Conservation (phyloP, 495 filamentous ascomycete genomes). For the Neurospora tetrasperma region DNA sequence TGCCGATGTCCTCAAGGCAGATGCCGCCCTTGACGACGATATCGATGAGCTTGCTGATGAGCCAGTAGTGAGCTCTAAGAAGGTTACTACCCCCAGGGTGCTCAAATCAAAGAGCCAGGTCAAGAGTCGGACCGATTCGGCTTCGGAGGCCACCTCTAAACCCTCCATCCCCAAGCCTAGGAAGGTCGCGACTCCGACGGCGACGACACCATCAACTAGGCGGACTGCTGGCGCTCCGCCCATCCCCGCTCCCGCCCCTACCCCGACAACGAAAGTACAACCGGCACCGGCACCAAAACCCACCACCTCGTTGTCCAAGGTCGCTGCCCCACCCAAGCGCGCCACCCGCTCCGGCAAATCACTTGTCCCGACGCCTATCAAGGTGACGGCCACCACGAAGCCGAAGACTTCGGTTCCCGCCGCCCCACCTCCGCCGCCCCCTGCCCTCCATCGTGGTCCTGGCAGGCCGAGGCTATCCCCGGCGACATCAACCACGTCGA, state of each 20-base stretch:
- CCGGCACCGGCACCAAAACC: neutral
- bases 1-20: constrained; percentile 9
- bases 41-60: constrained; percentile 4
- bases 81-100: neutral
- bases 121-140: neutral
- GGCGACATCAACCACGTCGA: neutral
- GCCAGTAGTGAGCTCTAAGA: neutral
- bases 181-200: neutral
- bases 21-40: constrained; percentile 5
- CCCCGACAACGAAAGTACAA: neutral
- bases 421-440: neutral
- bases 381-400: neutral
- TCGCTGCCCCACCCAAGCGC: neutral
- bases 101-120: neutral
- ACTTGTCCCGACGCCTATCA: neutral
- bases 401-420: neutral
- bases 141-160: neutral
- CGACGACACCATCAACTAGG: neutral
- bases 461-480: neutral
- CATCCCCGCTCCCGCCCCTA: neutral
- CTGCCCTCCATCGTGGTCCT: neutral
- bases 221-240: neutral
- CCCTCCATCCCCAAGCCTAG: neutral
- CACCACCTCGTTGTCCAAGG: neutral
- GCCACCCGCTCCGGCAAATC: neutral